Conservation (phyloP, 345 rosid genomes). For the Murraya paniculata region DNA sequence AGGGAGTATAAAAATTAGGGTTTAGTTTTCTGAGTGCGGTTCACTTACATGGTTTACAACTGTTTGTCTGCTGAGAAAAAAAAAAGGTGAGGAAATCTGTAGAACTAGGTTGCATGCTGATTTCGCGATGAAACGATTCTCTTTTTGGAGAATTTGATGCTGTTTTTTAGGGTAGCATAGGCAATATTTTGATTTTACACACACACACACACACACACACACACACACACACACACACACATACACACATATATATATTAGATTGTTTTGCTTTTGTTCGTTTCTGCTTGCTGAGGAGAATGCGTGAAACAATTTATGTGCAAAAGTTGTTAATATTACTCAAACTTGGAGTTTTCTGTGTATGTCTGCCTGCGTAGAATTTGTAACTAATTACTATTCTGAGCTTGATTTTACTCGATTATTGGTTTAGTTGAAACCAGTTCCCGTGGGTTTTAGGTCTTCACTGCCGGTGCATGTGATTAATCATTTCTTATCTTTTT, state of each 20-base stretch:
- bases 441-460: neutral
- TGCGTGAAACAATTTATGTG: neutral
- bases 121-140: neutral
- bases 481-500: neutral
- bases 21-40: neutral
- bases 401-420: neutral
- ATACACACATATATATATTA: too few species aligned
- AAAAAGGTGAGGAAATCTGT: neutral
- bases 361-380: neutral
- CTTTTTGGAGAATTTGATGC: neutral
- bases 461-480: neutral
- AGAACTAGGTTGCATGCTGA: neutral
- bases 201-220: too few species aligned
- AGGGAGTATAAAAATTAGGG: neutral
- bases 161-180: neutral
- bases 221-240: too few species aligned
- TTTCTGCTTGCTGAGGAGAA: neutral
- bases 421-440: neutral
- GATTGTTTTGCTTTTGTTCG: neutral
- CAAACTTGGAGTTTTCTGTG: neutral
- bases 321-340: neutral
- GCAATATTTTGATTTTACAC: neutral
- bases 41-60: neutral
- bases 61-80: slow-evolving; percentile 2
- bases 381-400: neutral